Conservation (phyloP, 2,329 filamentous ascomycete species). For the Fusarium pilosicola region DNA sequence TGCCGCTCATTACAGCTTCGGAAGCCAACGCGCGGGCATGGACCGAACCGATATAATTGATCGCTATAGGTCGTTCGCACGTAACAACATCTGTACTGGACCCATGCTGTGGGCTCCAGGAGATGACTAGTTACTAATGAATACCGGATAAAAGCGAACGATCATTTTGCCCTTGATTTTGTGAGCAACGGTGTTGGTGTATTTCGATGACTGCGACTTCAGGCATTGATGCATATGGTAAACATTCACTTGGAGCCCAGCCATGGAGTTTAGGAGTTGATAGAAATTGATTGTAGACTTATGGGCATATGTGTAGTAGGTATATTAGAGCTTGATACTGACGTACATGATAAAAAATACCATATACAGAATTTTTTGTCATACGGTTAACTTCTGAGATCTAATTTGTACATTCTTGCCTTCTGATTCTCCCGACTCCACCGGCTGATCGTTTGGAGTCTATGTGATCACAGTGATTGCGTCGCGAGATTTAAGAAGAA, state of each 20-base stretch:
- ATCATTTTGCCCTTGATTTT: neutral
- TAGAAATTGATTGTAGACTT: neutral
- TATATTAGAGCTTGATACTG: neutral
- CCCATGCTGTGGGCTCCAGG: slow-evolving; percentile 46
- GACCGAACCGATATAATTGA: slow-evolving; percentile 64
- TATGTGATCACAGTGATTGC: neutral
- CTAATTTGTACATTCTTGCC: neutral
- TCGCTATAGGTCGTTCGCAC: slow-evolving; percentile 63
- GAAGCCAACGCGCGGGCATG: slow-evolving; percentile 51
- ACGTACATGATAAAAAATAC: neutral
- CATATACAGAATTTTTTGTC: neutral
- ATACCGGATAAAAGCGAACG: neutral
- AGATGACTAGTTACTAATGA: slow-evolving; percentile 7
- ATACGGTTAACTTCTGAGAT: neutral
- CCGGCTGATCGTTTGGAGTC: neutral
- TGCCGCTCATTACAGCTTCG: slow-evolving; percentile 64
- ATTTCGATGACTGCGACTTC: neutral
- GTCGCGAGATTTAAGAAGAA: neutral
- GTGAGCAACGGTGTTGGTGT: neutral
- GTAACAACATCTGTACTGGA: slow-evolving; percentile 58
- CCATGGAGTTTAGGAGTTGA: neutral
- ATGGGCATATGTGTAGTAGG: neutral
- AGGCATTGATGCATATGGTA: neutral
- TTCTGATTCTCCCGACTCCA: neutral
- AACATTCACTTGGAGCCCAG: neutral